phyloP scores from a whole-genome alignment of 2,329 filamentous ascomycete species.

The Lasiodiplodia sp. region DNA sequence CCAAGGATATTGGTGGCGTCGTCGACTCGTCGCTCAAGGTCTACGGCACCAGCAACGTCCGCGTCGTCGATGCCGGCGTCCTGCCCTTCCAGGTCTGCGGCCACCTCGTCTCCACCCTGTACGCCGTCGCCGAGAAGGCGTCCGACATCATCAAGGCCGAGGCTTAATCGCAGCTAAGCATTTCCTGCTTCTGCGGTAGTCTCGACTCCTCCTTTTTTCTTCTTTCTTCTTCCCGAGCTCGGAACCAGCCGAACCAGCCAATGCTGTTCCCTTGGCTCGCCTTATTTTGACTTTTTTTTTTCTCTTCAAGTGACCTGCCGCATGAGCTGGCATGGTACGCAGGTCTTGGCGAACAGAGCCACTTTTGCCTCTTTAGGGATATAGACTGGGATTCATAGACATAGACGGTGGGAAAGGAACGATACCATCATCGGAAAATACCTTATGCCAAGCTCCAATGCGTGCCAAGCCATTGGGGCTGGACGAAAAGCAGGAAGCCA shows the following conservation, averaged over 20 bases:
- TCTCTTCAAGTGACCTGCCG: background rate
- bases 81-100: conserved; percentile 31
- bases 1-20: conserved; percentile 37
- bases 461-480: background rate
- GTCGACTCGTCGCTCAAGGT: conserved; percentile 41
- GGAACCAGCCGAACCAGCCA: background rate
- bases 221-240: background rate
- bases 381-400: conserved; percentile 11
- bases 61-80: conserved; percentile 33
- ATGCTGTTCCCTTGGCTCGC: background rate
- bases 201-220: background rate
- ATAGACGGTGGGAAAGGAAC: background rate
- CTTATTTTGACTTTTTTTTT: background rate
- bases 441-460: background rate
- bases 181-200: background rate
- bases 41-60: conserved; percentile 36
- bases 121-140: conserved; percentile 33
- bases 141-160: conserved; percentile 42
- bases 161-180: background rate
- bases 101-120: conserved; percentile 29
- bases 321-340: background rate
- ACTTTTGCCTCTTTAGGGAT: background rate
- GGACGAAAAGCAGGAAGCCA: background rate
- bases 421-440: background rate
- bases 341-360: background rate